Evolutionary conservation across 306 rosid genomes (phyloP).

Genomic region (Mucuna pruriens): DNA sequence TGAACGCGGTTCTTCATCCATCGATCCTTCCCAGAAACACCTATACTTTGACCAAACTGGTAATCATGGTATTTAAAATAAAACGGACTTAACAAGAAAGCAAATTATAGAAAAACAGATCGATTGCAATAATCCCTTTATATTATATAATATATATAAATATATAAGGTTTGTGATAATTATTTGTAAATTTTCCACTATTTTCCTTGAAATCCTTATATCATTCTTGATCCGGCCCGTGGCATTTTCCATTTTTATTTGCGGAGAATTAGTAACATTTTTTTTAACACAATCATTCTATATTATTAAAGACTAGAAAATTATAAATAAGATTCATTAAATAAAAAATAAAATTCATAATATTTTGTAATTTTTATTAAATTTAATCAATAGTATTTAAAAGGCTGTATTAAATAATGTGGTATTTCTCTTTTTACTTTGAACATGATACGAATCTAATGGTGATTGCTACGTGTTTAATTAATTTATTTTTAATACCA

Average conservation of each 20-base stretch:
- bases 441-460: not conserved
- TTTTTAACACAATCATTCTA: too few relatives aligned
- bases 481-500: not conserved
- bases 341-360: too few relatives aligned
- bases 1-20: not conserved
- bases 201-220: not conserved
- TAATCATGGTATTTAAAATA: not conserved
- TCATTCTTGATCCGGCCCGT: not conserved
- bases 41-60: constrained; percentile 32
- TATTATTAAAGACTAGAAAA: too few relatives aligned
- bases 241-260: not conserved
- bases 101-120: not conserved
- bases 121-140: too few relatives aligned
- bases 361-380: too few relatives aligned
- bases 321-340: too few relatives aligned
- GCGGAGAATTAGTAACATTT: too few relatives aligned
- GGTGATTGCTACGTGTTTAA: not conserved
- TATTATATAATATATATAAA: too few relatives aligned
- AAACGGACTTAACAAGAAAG: not conserved
- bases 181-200: not conserved
- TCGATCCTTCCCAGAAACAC: constrained; percentile 59
- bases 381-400: too few relatives aligned
- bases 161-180: too few relatives aligned
- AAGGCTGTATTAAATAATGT: too few relatives aligned
- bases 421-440: too few relatives aligned